These are phyloP conservation scores for Lojkania enalia DNA, from an alignment of 2,329 filamentous ascomycete genomes.

Conservation along the genomic window DNA sequence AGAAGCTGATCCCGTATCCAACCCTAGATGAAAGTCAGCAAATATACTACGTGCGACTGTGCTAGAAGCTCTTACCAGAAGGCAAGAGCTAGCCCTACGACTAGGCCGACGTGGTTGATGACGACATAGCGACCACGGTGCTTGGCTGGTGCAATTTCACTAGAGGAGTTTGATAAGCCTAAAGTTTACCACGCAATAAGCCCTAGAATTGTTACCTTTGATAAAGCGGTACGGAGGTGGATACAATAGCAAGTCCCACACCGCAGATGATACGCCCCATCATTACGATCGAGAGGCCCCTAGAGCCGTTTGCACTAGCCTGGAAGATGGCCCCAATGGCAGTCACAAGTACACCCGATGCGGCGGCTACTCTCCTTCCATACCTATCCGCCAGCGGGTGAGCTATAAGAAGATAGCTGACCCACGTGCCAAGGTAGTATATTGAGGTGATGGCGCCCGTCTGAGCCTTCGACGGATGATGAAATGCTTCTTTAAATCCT, in stretches of 20 bases:
- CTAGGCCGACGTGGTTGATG: constrained; percentile 63
- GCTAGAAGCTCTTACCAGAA: constrained; percentile 53
- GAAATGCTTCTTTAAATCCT: constrained; percentile 55
- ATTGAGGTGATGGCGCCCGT: constrained; percentile 60
- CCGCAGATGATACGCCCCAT: constrained; percentile 58
- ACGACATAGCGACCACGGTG: constrained; percentile 61
- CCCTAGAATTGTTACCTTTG: constrained; percentile 55
- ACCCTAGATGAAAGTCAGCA: constrained; percentile 48
- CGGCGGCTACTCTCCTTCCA: constrained; percentile 57
- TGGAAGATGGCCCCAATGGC: constrained; percentile 56
- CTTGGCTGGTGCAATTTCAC: constrained; percentile 59
- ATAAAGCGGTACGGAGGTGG: constrained; percentile 61
- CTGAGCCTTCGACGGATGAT: constrained; percentile 50
- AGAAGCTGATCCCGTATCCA: constrained; percentile 60
- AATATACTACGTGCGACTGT: not conserved
- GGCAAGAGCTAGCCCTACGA: constrained; percentile 57
- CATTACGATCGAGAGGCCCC: constrained; percentile 55
- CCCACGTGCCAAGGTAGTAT: constrained; percentile 62
- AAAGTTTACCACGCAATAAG: too few relatives aligned
- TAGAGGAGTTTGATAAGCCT: too few relatives aligned
- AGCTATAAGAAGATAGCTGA: constrained; percentile 59
- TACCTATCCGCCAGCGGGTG: constrained; percentile 56
- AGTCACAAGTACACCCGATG: constrained; percentile 52
- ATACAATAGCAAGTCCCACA: constrained; percentile 58
- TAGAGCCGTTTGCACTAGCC: constrained; percentile 47